Evolutionary conservation across 192 early-diverging fungal genomes (phyloP).

Genomic region (Coemansia furcata): DNA sequence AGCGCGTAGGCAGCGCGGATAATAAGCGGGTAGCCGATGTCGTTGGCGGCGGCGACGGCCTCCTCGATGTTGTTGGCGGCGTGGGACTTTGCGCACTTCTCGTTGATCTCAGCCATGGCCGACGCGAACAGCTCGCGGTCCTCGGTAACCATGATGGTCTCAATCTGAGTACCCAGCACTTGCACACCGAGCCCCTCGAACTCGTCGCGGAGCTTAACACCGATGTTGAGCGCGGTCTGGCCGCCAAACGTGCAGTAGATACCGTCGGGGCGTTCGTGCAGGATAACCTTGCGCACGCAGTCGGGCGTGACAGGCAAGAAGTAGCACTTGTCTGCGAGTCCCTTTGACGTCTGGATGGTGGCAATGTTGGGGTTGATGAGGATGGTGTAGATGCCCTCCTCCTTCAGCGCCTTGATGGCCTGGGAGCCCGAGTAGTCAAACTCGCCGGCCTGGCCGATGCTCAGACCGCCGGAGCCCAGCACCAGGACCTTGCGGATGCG

Average conservation of each 20-base stretch:
- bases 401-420: constrained; percentile 98
- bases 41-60: constrained; percentile 78
- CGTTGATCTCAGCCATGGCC: constrained; percentile 81
- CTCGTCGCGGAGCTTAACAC: constrained; percentile 84
- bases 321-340: constrained; percentile 96
- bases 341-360: constrained; percentile 97
- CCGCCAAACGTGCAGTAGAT: constrained; percentile 99
- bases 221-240: constrained; percentile 96
- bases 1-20: constrained; percentile 95
- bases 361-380: constrained; percentile 99
- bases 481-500: constrained; percentile 90
- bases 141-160: constrained; percentile 95
- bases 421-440: constrained; percentile 98
- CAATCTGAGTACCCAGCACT: constrained; percentile 93
- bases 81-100: constrained; percentile 86
- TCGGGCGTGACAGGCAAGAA: constrained; percentile 95
- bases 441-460: constrained; percentile 98
- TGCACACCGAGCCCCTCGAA: constrained; percentile 86
- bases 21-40: constrained; percentile 95
- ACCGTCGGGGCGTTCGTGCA: constrained; percentile 95
- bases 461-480: constrained; percentile 93
- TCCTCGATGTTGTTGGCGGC: constrained; percentile 82
- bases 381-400: constrained; percentile 95
- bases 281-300: constrained; percentile 92
- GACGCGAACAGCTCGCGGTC: constrained; percentile 94